Evolutionary conservation across 768 basidiomycete genomes (phyloP), one percentile per base, ranked within the genome.

Genomic region (Russula sp.): DNA sequence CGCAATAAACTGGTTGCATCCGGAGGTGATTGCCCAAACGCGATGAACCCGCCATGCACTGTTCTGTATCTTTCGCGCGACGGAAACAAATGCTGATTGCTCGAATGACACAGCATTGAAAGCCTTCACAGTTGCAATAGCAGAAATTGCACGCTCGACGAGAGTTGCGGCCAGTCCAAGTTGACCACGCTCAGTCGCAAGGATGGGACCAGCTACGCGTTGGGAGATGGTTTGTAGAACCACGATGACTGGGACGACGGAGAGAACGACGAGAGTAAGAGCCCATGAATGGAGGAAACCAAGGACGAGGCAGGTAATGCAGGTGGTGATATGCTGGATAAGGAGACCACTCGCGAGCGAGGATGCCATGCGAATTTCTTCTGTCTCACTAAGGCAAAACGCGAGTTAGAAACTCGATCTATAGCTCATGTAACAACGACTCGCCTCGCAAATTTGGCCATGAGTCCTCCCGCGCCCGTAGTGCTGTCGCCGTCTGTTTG

Each of bases 251-350:
- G 97, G 97, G 35, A 98, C 85, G 9, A 92, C 85, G 56, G 89
- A 87, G 61, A 98, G 88, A 70, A 97, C 91, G 75, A 99, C 90
- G 59, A 97, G 83, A 27, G 97, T 89, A 63, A 99, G 85, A 0
- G 85, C 75, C 75, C 85, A 92, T 3, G 92, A 90, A 66, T 87
- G 85, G 57, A 76, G 68, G 73, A 99, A 89, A 18, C 91, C 92
- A 67, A 99, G 86, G 55, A 85, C 72, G 67, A 98, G 84, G 70
- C 88, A 88, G 35, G 90, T 82, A 55, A 94, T 55, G 67, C 84
- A 84, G 1, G 94, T 94, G 2, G 86, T 87, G 57, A 92, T 73
- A 75, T 94, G 85, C 73, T 95, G 92, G 49, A 98, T 70, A 62
- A 91, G 72, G 67, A 84, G 81, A 31, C 94, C 94, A 31, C 87